Percentiles rank a stretch among this genome's conserved stretches.
These are phyloP conservation scores for Sporopachydermia lactativora DNA, from an alignment of 805 yeast genomes.

Conservation along the genomic window DNA sequence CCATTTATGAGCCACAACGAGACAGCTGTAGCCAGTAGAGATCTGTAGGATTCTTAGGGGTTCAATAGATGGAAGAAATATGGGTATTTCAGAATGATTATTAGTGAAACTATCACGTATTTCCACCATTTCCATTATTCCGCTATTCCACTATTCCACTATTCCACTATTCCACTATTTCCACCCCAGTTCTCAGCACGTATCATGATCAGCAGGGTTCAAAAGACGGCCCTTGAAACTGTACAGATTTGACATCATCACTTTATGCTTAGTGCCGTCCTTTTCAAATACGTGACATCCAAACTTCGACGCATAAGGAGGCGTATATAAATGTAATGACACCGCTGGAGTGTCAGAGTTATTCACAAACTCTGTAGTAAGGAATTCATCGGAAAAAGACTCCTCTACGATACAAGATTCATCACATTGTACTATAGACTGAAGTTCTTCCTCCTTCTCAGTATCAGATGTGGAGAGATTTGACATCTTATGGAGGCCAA, in stretches of 20 bases:
- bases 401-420: not conserved
- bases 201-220: not conserved
- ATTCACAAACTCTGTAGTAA: not conserved
- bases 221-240: slow-evolving; percentile 39
- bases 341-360: slow-evolving; percentile 30
- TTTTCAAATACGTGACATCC: slow-evolving; percentile 36
- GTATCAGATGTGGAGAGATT: slow-evolving; percentile 23
- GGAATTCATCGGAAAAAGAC: not conserved
- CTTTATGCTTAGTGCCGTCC: slow-evolving; percentile 36
- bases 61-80: too few relatives aligned
- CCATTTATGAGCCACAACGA: too few relatives aligned
- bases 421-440: not conserved
- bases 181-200: too few relatives aligned
- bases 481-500: slow-evolving; percentile 52
- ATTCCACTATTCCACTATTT: too few relatives aligned
- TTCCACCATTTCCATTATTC: too few relatives aligned
- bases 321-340: slow-evolving; percentile 60
- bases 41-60: too few relatives aligned
- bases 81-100: too few relatives aligned
- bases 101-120: too few relatives aligned
- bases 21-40: too few relatives aligned
- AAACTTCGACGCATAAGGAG: slow-evolving; percentile 55
- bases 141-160: too few relatives aligned
- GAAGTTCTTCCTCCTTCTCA: not conserved
- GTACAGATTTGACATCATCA: slow-evolving; percentile 43